Percentiles rank a stretch among this genome's conserved stretches.
phyloP scores from a whole-genome alignment of 768 basidiomycete species.

The Lenzites betulinus region DNA sequence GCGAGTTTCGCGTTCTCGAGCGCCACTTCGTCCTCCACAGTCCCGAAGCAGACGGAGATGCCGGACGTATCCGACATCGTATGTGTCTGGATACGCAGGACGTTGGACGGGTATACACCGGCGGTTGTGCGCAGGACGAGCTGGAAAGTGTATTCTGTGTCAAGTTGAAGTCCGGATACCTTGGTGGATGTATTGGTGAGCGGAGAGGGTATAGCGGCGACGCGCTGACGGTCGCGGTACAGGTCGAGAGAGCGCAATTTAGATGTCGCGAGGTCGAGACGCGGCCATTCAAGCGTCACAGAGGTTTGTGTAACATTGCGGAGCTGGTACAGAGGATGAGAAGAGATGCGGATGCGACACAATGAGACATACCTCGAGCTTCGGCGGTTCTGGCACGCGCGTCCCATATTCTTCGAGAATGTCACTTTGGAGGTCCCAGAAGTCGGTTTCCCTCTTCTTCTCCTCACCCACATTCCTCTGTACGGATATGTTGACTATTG shows the following conservation, averaged over 20 bases:
- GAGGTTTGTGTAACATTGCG: constrained; percentile 97
- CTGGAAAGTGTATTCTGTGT: constrained; percentile 92
- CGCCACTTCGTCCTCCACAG: constrained; percentile 72
- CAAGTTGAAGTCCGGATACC: constrained; percentile 77
- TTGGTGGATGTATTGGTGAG: constrained; percentile 86
- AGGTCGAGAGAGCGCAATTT: constrained; percentile 89
- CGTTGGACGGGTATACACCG: constrained; percentile 85
- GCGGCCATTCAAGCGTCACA: constrained; percentile 94
- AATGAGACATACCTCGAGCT: constrained; percentile 59
- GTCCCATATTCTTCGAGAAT: constrained; percentile 78
- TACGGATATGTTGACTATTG: constrained; percentile 96
- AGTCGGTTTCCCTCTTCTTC: constrained; percentile 75
- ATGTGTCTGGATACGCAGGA: constrained; percentile 84
- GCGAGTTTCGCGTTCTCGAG: constrained; percentile 83
- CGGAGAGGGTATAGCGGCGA: constrained; percentile 84
- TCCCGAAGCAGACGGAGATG: constrained; percentile 93
- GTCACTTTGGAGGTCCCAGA: constrained; percentile 80
- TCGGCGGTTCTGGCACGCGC: constrained; percentile 65
- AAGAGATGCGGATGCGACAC: not conserved
- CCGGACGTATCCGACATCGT: constrained; percentile 96
- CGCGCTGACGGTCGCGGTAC: constrained; percentile 87
- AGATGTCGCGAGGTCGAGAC: constrained; percentile 80
- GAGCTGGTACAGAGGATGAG: constrained; percentile 47
- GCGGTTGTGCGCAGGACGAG: constrained; percentile 91
- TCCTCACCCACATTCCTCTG: constrained; percentile 87